These are phyloP conservation scores for Chionographis japonica DNA, from an alignment of 106 monocot species.

Conservation along the genomic window DNA sequence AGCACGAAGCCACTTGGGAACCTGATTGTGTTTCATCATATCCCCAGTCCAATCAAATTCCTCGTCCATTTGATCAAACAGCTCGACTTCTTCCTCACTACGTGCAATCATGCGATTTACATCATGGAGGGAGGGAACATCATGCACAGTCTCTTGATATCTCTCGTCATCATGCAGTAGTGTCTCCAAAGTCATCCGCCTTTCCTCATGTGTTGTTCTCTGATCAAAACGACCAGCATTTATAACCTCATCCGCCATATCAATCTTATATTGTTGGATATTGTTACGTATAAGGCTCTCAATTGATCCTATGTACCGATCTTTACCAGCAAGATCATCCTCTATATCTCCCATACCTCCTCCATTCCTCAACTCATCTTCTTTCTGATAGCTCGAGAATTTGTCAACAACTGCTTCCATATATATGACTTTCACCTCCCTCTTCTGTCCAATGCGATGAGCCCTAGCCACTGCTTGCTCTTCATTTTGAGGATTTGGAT, in stretches of 20 bases:
- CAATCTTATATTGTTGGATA: slow-evolving; percentile 97
- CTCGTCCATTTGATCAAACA: slow-evolving; percentile 99
- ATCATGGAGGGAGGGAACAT: slow-evolving; percentile 88
- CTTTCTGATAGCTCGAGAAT: slow-evolving; percentile 85
- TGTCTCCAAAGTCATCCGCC: slow-evolving; percentile 87
- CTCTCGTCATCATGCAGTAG: slow-evolving; percentile 95
- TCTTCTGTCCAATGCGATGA: slow-evolving; percentile 90
- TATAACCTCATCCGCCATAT: slow-evolving; percentile 99
- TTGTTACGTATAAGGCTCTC: slow-evolving; percentile 95
- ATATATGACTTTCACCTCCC: slow-evolving; percentile 97
- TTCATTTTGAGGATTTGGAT: slow-evolving; percentile 99
- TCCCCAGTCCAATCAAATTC: slow-evolving; percentile 89
- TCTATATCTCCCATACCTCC: slow-evolving; percentile 76
- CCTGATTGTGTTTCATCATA: slow-evolving; percentile 76
- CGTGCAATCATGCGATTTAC: slow-evolving; percentile 98
- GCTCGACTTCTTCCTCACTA: slow-evolving; percentile 79
- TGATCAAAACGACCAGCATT: slow-evolving; percentile 99
- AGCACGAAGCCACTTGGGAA: slow-evolving; percentile 88
- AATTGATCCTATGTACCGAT: slow-evolving; percentile 90
- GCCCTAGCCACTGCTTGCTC: slow-evolving; percentile 98
- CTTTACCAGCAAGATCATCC: slow-evolving; percentile 90
- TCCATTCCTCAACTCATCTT: slow-evolving; percentile 87
- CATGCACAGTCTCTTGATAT: slow-evolving; percentile 88
- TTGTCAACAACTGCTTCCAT: slow-evolving; percentile 98
- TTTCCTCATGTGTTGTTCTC: slow-evolving; percentile 97